phyloP scores from a whole-genome alignment of 306 rosid species.

The Cercis canadensis region DNA sequence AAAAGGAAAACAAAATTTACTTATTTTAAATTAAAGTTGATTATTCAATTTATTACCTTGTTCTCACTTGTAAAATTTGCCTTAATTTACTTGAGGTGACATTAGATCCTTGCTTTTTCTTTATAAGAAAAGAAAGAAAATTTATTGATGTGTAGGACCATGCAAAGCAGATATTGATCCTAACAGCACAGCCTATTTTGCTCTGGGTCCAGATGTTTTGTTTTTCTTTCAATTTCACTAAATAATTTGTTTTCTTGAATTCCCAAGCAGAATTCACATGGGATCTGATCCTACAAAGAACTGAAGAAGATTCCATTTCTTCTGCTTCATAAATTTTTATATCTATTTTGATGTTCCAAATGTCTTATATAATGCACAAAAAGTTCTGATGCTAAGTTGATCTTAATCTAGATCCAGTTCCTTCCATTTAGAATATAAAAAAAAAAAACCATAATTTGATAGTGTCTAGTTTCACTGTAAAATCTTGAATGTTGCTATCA shows the following conservation, averaged over 20 bases:
- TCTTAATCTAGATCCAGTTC: too few relatives aligned
- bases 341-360: too few relatives aligned
- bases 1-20: background rate
- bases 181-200: constrained; percentile 40
- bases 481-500: too few relatives aligned
- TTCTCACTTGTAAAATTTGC: constrained; percentile 33
- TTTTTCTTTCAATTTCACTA: background rate
- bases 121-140: constrained; percentile 44
- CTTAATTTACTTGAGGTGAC: constrained; percentile 63
- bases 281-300: constrained; percentile 7
- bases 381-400: too few relatives aligned
- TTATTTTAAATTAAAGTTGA: background rate
- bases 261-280: background rate
- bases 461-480: too few relatives aligned
- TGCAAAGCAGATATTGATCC: constrained; percentile 54
- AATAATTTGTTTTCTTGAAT: background rate
- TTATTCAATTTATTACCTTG: constrained; percentile 34
- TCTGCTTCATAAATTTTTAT: too few relatives aligned
- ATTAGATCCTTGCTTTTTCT: constrained; percentile 75
- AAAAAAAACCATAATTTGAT: too few relatives aligned
- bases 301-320: constrained; percentile 31
- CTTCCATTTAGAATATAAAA: too few relatives aligned
- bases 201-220: constrained; percentile 38
- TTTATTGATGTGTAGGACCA: constrained; percentile 60
- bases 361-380: too few relatives aligned